Evolutionary conservation across 129 eudicot species (phyloP), one percentile per base, ranked within the genome.

Genomic region (Ambrosia trifida): DNA sequence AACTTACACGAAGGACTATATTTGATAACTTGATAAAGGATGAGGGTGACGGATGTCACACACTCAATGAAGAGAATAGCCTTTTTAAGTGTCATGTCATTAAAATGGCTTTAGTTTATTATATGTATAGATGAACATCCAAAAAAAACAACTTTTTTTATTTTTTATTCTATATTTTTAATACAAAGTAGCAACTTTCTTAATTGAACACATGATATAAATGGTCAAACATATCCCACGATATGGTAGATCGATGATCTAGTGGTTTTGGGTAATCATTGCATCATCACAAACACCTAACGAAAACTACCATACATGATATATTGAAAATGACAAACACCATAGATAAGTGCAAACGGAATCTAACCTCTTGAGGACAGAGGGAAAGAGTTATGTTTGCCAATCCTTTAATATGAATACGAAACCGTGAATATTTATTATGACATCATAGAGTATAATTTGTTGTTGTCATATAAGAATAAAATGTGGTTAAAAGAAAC

Each of bases 311-410:
- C 28, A 24, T 24, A 24, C 28, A 24, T 24, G 28, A 24, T 10
- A 4, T 51, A 20, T 51, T 16, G 58, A 51, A 51, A 51, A 51
- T 1, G 28, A 51, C 11, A 51, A 51, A 8, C 11, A 17, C 11
- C 30, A 17, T 4, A 17, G 1, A 51, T 51, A 51, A 51, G 30
- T 17, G 30, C 30, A 51, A 51, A 51, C 24, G 11, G 11, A 51
- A 51, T 51, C 58, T 51, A 51, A 51, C 30, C 3, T 51, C 58
- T 51, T 51, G 3, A 51, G 58, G 58, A 51, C 30, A 51, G 58
- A 47, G 18, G 58, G 58, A 51, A 28, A 51, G 58, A 51, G 12
- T 49, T 4, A 1, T 49, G 20, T n/a, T 1, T n/a, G 20, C 8
- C 54, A 49, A n/a, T 14, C 54, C 19, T 49, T 5, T 49, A 51